Evolutionary conservation across 2,329 filamentous ascomycete species (phyloP).

Genomic region (Colletotrichum nymphaeae): DNA sequence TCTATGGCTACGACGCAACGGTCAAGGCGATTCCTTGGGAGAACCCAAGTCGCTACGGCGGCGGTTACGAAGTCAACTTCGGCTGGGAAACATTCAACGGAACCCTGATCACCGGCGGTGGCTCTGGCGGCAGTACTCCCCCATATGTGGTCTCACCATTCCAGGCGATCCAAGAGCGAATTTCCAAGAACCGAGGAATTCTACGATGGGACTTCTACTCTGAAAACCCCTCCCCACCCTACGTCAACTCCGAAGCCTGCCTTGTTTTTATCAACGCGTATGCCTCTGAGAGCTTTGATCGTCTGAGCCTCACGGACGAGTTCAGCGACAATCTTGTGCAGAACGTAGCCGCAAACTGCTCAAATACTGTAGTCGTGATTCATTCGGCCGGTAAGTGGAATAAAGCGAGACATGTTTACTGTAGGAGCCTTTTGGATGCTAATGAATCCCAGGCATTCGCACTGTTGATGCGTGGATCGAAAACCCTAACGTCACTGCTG

Average conservation of each 20-base stretch:
- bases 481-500: constrained; percentile 71
- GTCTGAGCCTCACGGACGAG: constrained; percentile 72
- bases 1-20: constrained; percentile 74
- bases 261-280: constrained; percentile 75
- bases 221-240: constrained; percentile 50
- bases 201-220: constrained; percentile 70
- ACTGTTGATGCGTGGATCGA: constrained; percentile 71
- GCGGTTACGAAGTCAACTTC: constrained; percentile 49
- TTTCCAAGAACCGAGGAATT: constrained; percentile 57
- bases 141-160: constrained; percentile 51
- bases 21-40: constrained; percentile 41
- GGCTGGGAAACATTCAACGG: constrained; percentile 57
- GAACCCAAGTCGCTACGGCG: constrained; percentile 46
- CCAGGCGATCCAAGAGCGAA: constrained; percentile 63
- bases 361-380: constrained; percentile 72
- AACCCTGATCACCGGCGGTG: constrained; percentile 50
- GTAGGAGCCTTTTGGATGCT: neutral
- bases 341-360: constrained; percentile 68
- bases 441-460: constrained; percentile 48
- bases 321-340: constrained; percentile 69
- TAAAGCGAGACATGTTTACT: constrained; percentile 38
- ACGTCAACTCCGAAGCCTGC: constrained; percentile 72
- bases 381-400: constrained; percentile 64
- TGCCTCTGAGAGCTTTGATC: constrained; percentile 78
- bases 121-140: constrained; percentile 41